These are phyloP conservation scores for Coniferiporia sulphurascens DNA, from an alignment of 1,284 basidiomycete genomes.

Conservation along the genomic window DNA sequence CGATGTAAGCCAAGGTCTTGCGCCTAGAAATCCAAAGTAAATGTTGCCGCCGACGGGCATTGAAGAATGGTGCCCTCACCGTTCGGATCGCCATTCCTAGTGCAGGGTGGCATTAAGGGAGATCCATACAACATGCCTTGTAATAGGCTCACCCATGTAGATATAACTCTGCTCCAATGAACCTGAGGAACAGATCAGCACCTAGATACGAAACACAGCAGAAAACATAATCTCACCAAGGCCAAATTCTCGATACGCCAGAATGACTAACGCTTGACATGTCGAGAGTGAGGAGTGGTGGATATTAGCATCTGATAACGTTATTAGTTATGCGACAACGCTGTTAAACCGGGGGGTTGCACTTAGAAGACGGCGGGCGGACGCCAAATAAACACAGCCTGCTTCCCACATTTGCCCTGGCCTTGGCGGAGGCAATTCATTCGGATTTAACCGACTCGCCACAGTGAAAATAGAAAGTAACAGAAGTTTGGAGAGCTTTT, in stretches of 20 bases:
- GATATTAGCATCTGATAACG: slow-evolving; percentile 50
- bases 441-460: slow-evolving; percentile 63
- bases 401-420: slow-evolving; percentile 67
- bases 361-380: slow-evolving; percentile 69
- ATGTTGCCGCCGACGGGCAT: not conserved
- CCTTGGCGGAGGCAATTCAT: slow-evolving; percentile 38
- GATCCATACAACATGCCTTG: slow-evolving; percentile 2
- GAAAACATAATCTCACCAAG: slow-evolving; percentile 44
- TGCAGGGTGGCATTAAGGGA: slow-evolving; percentile 12
- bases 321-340: slow-evolving; percentile 11
- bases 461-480: slow-evolving; percentile 77
- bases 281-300: slow-evolving; percentile 64
- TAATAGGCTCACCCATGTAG: slow-evolving; percentile 53
- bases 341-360: not conserved
- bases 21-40: slow-evolving; percentile 43
- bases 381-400: slow-evolving; percentile 61
- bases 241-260: slow-evolving; percentile 81
- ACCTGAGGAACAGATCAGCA: slow-evolving; percentile 29
- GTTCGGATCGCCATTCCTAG: slow-evolving; percentile 73
- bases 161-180: slow-evolving; percentile 82
- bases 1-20: slow-evolving; percentile 81
- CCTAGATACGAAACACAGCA: slow-evolving; percentile 1
- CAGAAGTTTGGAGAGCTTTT: slow-evolving; percentile 64
- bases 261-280: slow-evolving; percentile 70
- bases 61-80: slow-evolving; percentile 36